phyloP scores from a whole-genome alignment of 257 asterid genomes.

The Knoxia roxburghii region DNA sequence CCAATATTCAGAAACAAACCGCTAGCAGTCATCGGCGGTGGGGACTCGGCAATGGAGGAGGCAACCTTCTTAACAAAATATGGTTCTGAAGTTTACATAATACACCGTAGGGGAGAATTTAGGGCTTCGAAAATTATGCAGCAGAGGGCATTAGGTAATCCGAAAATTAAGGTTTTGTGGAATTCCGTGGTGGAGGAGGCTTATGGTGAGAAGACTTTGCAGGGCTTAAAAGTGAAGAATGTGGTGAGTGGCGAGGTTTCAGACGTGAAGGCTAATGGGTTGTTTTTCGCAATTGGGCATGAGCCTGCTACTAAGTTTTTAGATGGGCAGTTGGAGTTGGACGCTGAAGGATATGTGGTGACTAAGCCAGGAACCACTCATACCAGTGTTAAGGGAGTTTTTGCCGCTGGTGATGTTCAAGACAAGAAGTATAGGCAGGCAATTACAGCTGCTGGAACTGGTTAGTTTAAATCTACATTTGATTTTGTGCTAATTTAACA shows the following conservation, averaged over 20 bases:
- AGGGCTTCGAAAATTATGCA: conserved; percentile 96
- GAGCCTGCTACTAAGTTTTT: conserved; percentile 90
- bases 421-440: conserved; percentile 98
- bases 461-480: conserved; percentile 30
- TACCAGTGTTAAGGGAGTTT: conserved; percentile 85
- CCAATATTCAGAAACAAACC: conserved; percentile 80
- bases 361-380: conserved; percentile 72
- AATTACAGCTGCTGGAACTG: conserved; percentile 92
- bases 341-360: conserved; percentile 73
- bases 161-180: conserved; percentile 71
- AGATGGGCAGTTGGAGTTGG: conserved; percentile 78
- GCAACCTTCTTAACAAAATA: conserved; percentile 81
- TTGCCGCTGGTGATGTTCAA: conserved; percentile 98
- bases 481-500: neutral
- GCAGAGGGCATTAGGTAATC: conserved; percentile 55
- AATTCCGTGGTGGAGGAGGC: conserved; percentile 73
- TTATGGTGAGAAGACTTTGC: conserved; percentile 59
- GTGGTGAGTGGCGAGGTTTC: conserved; percentile 52
- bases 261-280: conserved; percentile 62
- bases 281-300: conserved; percentile 92
- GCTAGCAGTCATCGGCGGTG: conserved; percentile 93
- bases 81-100: conserved; percentile 86
- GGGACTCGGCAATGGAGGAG: conserved; percentile 98
- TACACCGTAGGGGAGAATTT: conserved; percentile 75
- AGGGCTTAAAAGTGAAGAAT: conserved; percentile 76